Evolutionary conservation across 371 early-diverging fungal species (phyloP).

Genomic region (Syncephalastrum contaminatum): DNA sequence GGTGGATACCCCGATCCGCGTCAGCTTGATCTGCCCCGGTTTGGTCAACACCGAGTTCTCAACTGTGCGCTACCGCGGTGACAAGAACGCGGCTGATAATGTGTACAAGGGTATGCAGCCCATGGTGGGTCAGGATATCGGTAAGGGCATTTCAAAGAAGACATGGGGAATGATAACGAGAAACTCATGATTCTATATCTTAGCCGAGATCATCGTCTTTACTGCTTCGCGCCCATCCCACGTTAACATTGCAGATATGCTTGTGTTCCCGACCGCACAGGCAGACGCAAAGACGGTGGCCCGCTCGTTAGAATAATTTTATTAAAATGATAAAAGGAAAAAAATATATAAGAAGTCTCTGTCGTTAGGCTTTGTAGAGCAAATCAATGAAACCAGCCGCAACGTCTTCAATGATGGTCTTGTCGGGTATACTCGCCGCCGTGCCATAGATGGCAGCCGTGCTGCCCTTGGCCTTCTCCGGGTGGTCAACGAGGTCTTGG

Average conservation of each 20-base stretch:
- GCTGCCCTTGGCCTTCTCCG: constrained; percentile 66
- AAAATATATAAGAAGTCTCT: neutral
- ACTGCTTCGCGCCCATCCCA: constrained; percentile 80
- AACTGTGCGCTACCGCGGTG: constrained; percentile 80
- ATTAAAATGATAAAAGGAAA: neutral
- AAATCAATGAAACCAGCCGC: constrained; percentile 85
- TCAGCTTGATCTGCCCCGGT: constrained; percentile 76
- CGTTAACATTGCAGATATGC: constrained; percentile 81
- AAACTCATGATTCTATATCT: constrained; percentile 5
- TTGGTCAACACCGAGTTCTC: constrained; percentile 94
- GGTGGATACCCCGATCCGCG: constrained; percentile 73
- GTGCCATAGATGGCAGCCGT: constrained; percentile 91
- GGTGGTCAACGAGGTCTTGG: constrained; percentile 63
- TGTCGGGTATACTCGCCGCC: constrained; percentile 84
- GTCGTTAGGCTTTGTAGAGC: constrained; percentile 68
- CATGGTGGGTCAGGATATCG: constrained; percentile 69
- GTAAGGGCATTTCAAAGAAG: constrained; percentile 39
- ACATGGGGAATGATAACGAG: constrained; percentile 2
- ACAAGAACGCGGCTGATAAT: constrained; percentile 72
- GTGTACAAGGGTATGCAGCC: constrained; percentile 82
- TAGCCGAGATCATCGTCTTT: constrained; percentile 82
- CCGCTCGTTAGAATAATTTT: constrained; percentile 4
- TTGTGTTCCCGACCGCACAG: constrained; percentile 76
- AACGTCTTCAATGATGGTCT: constrained; percentile 82
- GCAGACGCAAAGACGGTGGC: constrained; percentile 58